Conservation (phyloP, 2,329 filamentous ascomycete species). For the Fusarium lyarnte region DNA sequence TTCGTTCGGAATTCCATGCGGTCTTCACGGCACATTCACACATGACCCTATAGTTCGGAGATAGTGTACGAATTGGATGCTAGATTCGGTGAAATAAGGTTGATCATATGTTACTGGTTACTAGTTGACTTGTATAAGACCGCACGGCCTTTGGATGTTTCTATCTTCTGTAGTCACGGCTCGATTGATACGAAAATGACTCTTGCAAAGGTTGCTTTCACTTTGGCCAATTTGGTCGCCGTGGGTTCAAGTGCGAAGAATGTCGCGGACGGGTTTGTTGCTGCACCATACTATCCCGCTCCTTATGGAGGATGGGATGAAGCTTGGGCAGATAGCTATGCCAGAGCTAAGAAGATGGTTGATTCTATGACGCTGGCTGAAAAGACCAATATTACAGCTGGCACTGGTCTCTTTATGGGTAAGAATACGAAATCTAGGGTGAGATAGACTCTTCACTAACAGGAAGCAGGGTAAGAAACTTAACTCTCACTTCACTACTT, state of each 20-base stretch:
- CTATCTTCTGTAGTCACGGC: background rate
- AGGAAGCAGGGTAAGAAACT: constrained; percentile 16
- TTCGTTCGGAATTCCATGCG: background rate
- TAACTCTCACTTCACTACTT: rapidly evolving
- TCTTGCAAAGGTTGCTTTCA: background rate
- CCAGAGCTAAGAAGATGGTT: constrained; percentile 74
- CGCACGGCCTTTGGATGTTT: background rate
- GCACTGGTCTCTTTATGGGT: constrained; percentile 78
- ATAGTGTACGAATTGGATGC: background rate
- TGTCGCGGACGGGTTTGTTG: constrained; percentile 47
- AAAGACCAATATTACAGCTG: constrained; percentile 80
- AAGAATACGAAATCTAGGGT: background rate
- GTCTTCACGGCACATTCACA: background rate
- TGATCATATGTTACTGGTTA: background rate
- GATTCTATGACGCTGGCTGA: constrained; percentile 81
- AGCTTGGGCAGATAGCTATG: constrained; percentile 76
- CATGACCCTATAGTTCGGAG: constrained; percentile 16
- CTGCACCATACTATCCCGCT: constrained; percentile 73
- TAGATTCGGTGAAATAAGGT: background rate
- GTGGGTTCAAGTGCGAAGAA: constrained; percentile 1
- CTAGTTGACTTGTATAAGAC: background rate
- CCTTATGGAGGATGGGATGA: constrained; percentile 76
- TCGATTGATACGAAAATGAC: background rate
- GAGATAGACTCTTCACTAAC: background rate
- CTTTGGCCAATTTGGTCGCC: background rate